These are phyloP conservation scores for Lojkania enalia DNA, from an alignment of 2,329 filamentous ascomycete genomes.

Conservation along the genomic window DNA sequence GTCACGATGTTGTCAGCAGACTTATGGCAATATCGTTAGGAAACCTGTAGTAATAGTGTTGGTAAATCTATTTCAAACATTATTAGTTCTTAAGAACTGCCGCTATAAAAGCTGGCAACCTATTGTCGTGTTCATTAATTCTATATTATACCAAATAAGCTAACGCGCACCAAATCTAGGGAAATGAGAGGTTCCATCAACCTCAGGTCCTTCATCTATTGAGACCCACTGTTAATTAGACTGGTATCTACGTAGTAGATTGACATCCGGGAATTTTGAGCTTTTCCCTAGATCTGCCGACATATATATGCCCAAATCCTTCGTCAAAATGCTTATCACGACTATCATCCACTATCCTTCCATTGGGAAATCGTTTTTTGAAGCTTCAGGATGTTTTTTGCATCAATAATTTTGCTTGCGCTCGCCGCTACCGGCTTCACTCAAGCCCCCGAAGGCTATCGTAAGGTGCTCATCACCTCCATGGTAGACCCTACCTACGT, in stretches of 20 bases:
- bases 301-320: constrained; percentile 14
- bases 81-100: too few relatives aligned
- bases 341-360: not conserved
- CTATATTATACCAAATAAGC: too few relatives aligned
- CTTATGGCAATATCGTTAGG: too few relatives aligned
- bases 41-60: too few relatives aligned
- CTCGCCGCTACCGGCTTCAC: constrained; percentile 26
- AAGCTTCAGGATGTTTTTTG: constrained; percentile 24
- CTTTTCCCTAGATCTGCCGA: constrained; percentile 4
- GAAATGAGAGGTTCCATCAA: constrained; percentile 7
- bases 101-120: too few relatives aligned
- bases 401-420: constrained; percentile 20
- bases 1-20: too few relatives aligned
- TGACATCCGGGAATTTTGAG: constrained; percentile 1
- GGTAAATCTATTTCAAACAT: too few relatives aligned
- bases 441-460: constrained; percentile 30
- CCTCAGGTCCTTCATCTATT: constrained; percentile 5
- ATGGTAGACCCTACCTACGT: constrained; percentile 33
- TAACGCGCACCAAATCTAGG: too few relatives aligned
- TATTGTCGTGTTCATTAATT: too few relatives aligned
- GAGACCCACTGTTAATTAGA: constrained; percentile 13
- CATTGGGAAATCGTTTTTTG: constrained; percentile 1
- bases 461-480: constrained; percentile 34
- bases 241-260: constrained; percentile 3
- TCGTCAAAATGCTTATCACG: constrained; percentile 2